Conservation (phyloP, 139 green algal genomes). For the Eudorina sp. region DNA sequence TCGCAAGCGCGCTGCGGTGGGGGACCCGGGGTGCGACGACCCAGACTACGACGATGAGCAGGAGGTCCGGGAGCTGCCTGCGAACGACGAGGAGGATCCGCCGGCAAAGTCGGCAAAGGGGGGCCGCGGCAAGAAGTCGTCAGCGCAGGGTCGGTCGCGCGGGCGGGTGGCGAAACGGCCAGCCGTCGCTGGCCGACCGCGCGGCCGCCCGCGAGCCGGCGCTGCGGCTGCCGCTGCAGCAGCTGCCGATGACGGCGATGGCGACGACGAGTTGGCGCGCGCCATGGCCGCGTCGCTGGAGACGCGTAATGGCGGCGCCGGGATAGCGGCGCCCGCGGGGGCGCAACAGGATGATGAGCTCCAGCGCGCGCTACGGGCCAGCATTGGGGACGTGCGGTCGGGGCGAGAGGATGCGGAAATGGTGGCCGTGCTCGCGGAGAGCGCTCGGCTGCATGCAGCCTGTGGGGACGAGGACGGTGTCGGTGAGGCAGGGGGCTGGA, state of each 20-base stretch:
- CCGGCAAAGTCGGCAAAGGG: background rate
- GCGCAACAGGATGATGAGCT: background rate
- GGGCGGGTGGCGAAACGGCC: background rate
- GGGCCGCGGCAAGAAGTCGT: background rate
- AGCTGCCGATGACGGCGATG: background rate
- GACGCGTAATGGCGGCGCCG: background rate
- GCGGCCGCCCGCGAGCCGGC: background rate
- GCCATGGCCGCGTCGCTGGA: background rate
- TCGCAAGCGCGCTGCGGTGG: background rate
- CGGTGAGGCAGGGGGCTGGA: background rate
- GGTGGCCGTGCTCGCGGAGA: conserved; percentile 2
- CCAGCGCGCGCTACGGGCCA: background rate
- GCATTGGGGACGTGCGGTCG: background rate
- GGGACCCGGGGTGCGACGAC: background rate
- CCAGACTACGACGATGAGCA: conserved; percentile 12
- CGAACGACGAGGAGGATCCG: background rate
- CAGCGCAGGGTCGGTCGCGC: background rate
- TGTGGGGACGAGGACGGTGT: background rate
- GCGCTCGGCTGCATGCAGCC: background rate
- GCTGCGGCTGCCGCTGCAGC: no score
- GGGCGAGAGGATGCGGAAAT: conserved; percentile 3
- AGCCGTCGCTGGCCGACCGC: background rate
- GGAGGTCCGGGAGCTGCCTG: background rate
- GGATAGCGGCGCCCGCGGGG: background rate
- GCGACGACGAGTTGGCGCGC: background rate